A percentile compares a stretch with the other conserved stretches of the same genome.
Conservation (phyloP, 257 asterid genomes). For the Solanum paucissectum region DNA sequence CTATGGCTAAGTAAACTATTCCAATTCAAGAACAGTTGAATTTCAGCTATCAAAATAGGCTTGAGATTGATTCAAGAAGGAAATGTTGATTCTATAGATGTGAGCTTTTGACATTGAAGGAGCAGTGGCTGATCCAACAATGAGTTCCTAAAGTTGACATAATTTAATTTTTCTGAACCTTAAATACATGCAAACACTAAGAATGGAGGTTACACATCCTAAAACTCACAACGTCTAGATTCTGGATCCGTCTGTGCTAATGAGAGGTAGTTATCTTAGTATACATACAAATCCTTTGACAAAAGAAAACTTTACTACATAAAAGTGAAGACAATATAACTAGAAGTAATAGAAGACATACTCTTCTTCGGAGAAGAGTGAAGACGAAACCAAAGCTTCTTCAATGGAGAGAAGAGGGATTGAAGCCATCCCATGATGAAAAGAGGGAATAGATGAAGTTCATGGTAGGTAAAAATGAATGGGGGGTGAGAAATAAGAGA, state of each 20-base stretch:
- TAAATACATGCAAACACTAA: not conserved
- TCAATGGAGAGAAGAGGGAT: slow-evolving; percentile 85
- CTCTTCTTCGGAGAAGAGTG: slow-evolving; percentile 68
- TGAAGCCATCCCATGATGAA: slow-evolving; percentile 83
- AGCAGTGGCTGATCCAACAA: not conserved
- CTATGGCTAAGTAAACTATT: not conserved
- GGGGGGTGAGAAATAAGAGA: slow-evolving; percentile 20
- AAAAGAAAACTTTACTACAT: not conserved
- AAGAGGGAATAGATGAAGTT: slow-evolving; percentile 22
- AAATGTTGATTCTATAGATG: not conserved
- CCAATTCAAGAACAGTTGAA: not conserved
- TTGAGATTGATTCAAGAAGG: not conserved
- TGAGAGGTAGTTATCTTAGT: not conserved
- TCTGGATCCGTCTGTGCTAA: not conserved
- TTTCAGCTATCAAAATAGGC: not conserved
- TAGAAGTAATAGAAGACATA: slow-evolving; percentile 15
- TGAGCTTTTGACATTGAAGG: not conserved
- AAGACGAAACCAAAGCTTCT: slow-evolving; percentile 79
- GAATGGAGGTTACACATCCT: not conserved
- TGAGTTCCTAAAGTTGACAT: not conserved
- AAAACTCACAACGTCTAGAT: not conserved
- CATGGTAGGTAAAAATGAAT: slow-evolving; percentile 30
- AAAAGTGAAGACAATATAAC: not conserved
- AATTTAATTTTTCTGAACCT: not conserved
- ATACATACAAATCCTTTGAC: not conserved